These are phyloP conservation scores for Pilaira anomala DNA, from an alignment of 192 early-diverging fungal species.

Conservation along the genomic window DNA sequence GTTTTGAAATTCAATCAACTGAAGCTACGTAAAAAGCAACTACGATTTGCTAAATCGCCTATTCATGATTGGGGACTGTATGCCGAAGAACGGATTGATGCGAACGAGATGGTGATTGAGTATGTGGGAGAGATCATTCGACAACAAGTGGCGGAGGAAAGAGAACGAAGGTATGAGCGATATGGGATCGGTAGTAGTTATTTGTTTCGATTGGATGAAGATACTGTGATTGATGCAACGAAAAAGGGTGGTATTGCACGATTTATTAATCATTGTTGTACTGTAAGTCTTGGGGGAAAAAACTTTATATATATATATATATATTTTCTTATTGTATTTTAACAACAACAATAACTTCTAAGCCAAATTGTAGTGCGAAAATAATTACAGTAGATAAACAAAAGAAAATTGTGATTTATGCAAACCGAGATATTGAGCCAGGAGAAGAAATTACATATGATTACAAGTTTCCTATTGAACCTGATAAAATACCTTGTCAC, in stretches of 20 bases:
- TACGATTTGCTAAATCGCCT: constrained; percentile 86
- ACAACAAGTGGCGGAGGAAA: constrained; percentile 89
- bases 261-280: constrained; percentile 98
- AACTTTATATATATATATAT: constrained; percentile 7
- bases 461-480: constrained; percentile 93
- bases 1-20: constrained; percentile 90
- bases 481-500: constrained; percentile 96
- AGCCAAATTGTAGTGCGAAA: constrained; percentile 98
- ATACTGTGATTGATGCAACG: constrained; percentile 96
- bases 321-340: not conserved
- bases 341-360: not conserved
- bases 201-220: constrained; percentile 94
- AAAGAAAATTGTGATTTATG: constrained; percentile 98
- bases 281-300: constrained; percentile 72
- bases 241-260: constrained; percentile 96
- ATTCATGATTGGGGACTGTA: constrained; percentile 99
- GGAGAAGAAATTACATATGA: constrained; percentile 99
- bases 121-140: constrained; percentile 97
- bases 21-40: constrained; percentile 84
- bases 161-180: constrained; percentile 92
- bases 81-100: constrained; percentile 90
- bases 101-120: constrained; percentile 95
- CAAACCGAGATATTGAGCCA: constrained; percentile 86
- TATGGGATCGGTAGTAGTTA: constrained; percentile 93
- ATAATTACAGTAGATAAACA: constrained; percentile 88